A percentile compares a stretch with the other conserved stretches of the same genome.
Evolutionary conservation across 106 monocot genomes (phyloP).

Genomic region (Iris macrosiphon): DNA sequence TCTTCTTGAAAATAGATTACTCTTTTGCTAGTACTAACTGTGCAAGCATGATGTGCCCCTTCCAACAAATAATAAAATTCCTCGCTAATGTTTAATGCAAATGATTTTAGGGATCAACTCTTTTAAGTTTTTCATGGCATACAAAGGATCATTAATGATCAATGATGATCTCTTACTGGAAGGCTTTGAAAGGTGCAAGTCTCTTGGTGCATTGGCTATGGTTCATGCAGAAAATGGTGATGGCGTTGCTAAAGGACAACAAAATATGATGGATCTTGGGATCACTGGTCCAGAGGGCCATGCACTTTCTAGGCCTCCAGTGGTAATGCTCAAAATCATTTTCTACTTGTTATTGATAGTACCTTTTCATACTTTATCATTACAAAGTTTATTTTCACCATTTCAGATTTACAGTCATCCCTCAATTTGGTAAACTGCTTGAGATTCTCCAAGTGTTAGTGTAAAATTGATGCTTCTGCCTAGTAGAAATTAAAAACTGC

Average conservation of each 20-base stretch:
- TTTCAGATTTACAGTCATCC: neutral
- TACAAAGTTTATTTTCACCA: neutral
- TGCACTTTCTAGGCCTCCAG: conserved; percentile 91
- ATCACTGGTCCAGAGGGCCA: conserved; percentile 97
- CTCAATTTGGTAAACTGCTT: neutral
- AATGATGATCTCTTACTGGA: conserved; percentile 81
- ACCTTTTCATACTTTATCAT: neutral
- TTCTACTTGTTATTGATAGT: neutral
- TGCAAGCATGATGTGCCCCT: no score
- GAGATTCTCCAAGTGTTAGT: neutral
- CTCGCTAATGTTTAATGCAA: neutral
- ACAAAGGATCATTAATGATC: conserved; percentile 94
- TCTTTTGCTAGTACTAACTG: no score
- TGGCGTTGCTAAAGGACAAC: conserved; percentile 91
- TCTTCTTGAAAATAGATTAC: neutral
- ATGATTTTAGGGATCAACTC: conserved; percentile 82
- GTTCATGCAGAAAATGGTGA: conserved; percentile 99
- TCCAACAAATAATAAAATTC: no score
- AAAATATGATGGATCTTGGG: conserved; percentile 83
- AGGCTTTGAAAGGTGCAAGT: conserved; percentile 84
- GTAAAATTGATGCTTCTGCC: neutral
- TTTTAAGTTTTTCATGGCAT: conserved; percentile 99
- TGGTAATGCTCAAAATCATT: conserved; percentile 42
- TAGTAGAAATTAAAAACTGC: neutral
- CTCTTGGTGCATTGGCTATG: conserved; percentile 94